These are phyloP conservation scores for Eutrema yunnanense DNA, from an alignment of 345 rosid species.

Conservation along the genomic window DNA sequence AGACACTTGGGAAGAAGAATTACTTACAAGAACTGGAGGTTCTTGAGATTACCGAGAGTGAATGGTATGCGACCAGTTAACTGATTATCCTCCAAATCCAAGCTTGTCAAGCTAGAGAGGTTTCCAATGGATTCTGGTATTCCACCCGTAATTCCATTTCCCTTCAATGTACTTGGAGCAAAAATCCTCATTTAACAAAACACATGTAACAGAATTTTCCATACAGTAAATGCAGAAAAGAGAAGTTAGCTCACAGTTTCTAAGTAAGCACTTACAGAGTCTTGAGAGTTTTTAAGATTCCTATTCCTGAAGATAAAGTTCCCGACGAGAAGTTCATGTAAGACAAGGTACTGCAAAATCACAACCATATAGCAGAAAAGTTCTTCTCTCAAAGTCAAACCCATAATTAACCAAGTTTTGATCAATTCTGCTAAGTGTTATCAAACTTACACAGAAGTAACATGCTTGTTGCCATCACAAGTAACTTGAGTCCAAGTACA, in stretches of 20 bases:
- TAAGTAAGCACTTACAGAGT: conserved; percentile 54
- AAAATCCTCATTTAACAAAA: not conserved
- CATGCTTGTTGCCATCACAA: conserved; percentile 46
- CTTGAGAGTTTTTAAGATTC: conserved; percentile 52
- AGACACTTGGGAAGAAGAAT: not conserved
- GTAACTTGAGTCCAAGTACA: conserved; percentile 86
- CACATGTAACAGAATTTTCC: not conserved
- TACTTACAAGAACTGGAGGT: conserved; percentile 85
- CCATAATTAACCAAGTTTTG: not conserved
- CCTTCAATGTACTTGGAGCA: conserved; percentile 67
- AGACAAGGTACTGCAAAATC: conserved; percentile 63
- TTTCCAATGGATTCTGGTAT: conserved; percentile 84
- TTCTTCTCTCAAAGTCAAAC: not conserved
- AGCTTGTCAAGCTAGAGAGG: conserved; percentile 65
- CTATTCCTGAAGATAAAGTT: conserved; percentile 62
- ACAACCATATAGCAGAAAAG: not conserved
- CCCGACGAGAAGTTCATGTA: conserved; percentile 80
- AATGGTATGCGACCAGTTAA: conserved; percentile 76
- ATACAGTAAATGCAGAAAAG: not conserved
- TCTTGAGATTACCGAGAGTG: conserved; percentile 68
- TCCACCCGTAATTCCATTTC: conserved; percentile 75
- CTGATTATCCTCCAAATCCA: conserved; percentile 84
- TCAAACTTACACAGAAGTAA: conserved; percentile 62
- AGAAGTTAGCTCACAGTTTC: not conserved
- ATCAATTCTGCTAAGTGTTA: not conserved